A percentile compares a stretch with the other conserved stretches of the same genome.
Conservation (phyloP, 169 alveolate species). For the Besnoitia besnoiti region DNA sequence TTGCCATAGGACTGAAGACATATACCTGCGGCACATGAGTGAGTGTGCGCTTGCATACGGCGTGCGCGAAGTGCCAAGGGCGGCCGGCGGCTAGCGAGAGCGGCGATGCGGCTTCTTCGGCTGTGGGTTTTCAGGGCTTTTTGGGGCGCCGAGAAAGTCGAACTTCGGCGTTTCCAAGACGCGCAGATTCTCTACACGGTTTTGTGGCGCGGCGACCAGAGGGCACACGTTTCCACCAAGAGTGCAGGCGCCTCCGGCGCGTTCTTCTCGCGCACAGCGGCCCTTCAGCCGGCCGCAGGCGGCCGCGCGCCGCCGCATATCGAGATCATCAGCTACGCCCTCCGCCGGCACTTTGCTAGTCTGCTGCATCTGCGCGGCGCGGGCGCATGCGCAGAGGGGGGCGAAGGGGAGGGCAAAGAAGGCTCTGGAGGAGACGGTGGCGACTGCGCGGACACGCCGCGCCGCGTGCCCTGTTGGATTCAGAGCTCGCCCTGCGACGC, state of each 20-base stretch:
- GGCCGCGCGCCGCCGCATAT: conserved; percentile 12
- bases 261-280: not conserved
- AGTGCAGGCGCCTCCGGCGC: not conserved
- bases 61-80: too few relatives aligned
- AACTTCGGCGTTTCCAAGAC: conserved; percentile 67
- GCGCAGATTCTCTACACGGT: conserved; percentile 61
- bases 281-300: not conserved
- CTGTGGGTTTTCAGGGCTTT: conserved; percentile 35
- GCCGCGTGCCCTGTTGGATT: not conserved
- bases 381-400: not conserved
- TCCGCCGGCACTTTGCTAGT: not conserved
- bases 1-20: too few relatives aligned
- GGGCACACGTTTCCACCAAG: not conserved
- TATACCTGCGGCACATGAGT: too few relatives aligned
- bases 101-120: not conserved
- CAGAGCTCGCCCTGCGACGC: not conserved
- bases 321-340: not conserved
- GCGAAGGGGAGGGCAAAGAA: not conserved
- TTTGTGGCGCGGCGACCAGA: conserved; percentile 42
- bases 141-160: conserved; percentile 64
- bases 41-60: too few relatives aligned
- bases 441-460: not conserved
- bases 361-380: not conserved
- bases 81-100: too few relatives aligned
- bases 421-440: not conserved